phyloP scores from a whole-genome alignment of 2,329 filamentous ascomycete genomes.

The Calonectria naviculata region DNA sequence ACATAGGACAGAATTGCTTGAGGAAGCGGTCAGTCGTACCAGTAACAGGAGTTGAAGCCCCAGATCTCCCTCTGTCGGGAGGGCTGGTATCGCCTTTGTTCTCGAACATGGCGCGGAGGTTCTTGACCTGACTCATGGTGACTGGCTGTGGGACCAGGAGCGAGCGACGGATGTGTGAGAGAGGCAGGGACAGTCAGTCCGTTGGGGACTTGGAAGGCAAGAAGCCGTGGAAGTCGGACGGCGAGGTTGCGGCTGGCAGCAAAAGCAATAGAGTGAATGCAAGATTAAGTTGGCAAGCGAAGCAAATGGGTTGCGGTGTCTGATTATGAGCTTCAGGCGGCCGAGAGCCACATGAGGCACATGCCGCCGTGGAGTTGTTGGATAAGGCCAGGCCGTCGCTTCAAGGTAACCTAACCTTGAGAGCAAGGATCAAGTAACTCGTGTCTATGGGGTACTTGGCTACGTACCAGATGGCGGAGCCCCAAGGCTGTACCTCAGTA shows the following conservation, averaged over 20 bases:
- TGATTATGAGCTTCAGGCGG: slow-evolving; percentile 26
- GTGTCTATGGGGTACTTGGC: slow-evolving; percentile 10
- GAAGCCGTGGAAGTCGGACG: slow-evolving; percentile 14
- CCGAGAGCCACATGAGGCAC: slow-evolving; percentile 23
- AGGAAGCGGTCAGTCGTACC: slow-evolving; percentile 35
- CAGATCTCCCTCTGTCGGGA: slow-evolving; percentile 77
- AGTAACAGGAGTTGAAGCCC: slow-evolving; percentile 51
- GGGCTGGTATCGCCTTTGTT: slow-evolving; percentile 74
- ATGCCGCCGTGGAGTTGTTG: slow-evolving; percentile 28
- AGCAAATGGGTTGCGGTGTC: slow-evolving; percentile 16
- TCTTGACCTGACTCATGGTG: slow-evolving; percentile 76
- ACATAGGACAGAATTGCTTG: slow-evolving; percentile 16
- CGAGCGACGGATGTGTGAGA: slow-evolving; percentile 34
- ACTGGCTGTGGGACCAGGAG: slow-evolving; percentile 47
- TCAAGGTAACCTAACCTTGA: slow-evolving; percentile 15
- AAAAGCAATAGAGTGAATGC: slow-evolving; percentile 9
- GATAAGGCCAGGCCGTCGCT: slow-evolving; percentile 20
- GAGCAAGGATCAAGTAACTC: slow-evolving; percentile 16
- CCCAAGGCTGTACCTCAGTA: background rate
- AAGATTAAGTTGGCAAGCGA: slow-evolving; percentile 2
- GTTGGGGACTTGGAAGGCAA: slow-evolving; percentile 18
- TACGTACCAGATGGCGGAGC: background rate
- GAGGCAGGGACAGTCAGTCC: slow-evolving; percentile 33
- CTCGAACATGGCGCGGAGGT: slow-evolving; percentile 85
- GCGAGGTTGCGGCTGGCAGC: slow-evolving; percentile 2